Evolutionary conservation across 768 basidiomycete species (phyloP), one percentile per base, ranked within the genome.

Genomic region (Cyclocybe aegerita): DNA sequence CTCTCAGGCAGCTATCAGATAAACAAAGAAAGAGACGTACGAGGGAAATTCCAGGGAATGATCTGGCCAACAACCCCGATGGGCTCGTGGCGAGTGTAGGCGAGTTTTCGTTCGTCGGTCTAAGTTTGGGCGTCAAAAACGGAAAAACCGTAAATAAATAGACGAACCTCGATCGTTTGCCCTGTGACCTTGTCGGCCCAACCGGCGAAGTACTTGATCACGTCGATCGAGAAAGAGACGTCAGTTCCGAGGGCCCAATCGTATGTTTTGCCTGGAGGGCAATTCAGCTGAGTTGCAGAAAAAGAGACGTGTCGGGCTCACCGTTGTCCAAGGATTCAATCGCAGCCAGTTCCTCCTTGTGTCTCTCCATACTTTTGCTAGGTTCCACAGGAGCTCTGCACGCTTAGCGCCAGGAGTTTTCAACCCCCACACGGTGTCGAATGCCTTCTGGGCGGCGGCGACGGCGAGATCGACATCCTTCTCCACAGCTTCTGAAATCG

Each of bases 121-220:
- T 85, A 70, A 51, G 62, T 66, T 50, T 32, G 39, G 50, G 76
- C 76, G 62, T 85, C 76, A 11, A 82, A 83, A 3, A 73, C 67
- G 42, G n/a, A 81, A 39, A 39, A 9, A n/a, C 1, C 11, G 12
- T 9, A 10, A 16, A 14, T 33, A 2, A 29, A 43, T 33, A 8
- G 14, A 11, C 62, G 8, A 34, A 72, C 72, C 65, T 93, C 89
- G 64, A 92, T 83, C 7, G 82, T 83, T 65, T 90, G 80, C 4
- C 89, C 90, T 4, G 77, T 72, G 46, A 88, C 69, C 71, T 95
- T 96, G 73, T 94, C 93, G 15, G 92, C 90, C 85, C 90, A 90
- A 12, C 93, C 94, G 37, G 84, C 90, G 60, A 88, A 98, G 71
- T 95, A 96, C 32, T 81, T 75, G 56, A 93, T 65, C 30, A 73